These are phyloP conservation scores for Diplogelasinospora grovesii DNA, from an alignment of 495 filamentous ascomycete species.

Conservation along the genomic window DNA sequence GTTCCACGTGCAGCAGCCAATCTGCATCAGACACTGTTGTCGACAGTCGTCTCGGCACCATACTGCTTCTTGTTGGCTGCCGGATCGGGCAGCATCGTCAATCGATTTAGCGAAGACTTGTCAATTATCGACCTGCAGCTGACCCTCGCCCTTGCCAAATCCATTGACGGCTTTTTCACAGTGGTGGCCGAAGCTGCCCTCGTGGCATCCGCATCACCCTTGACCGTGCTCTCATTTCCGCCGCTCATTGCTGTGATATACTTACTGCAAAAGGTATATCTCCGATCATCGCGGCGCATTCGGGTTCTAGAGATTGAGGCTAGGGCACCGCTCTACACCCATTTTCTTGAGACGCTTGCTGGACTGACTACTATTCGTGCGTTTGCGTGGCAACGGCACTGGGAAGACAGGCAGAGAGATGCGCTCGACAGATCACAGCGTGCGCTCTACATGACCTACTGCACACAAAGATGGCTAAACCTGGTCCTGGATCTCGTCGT, in stretches of 20 bases:
- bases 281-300: constrained; percentile 50
- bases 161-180: too few species aligned
- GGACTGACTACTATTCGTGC: constrained; percentile 42
- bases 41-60: constrained; percentile 9
- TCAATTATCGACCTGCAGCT: constrained; percentile 17
- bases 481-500: constrained; percentile 39
- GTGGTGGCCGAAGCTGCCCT: too few species aligned
- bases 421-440: constrained; percentile 45
- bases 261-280: constrained; percentile 46
- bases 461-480: constrained; percentile 43
- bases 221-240: too few species aligned
- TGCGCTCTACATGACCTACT: constrained; percentile 38
- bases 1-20: too few species aligned
- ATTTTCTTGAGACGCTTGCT: constrained; percentile 31
- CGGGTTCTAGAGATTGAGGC: constrained; percentile 47
- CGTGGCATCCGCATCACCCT: too few species aligned
- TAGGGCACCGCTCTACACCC: constrained; percentile 27
- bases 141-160: too few species aligned
- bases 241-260: constrained; percentile 31
- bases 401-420: constrained; percentile 36
- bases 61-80: constrained; percentile 14
- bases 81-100: constrained; percentile 16
- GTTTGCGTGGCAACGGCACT: constrained; percentile 33
- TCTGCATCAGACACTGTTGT: too few species aligned
- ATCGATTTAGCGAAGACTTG: constrained; percentile 27